phyloP scores from a whole-genome alignment of 164 flowering plant species.

The Vitis rotundifolia region DNA sequence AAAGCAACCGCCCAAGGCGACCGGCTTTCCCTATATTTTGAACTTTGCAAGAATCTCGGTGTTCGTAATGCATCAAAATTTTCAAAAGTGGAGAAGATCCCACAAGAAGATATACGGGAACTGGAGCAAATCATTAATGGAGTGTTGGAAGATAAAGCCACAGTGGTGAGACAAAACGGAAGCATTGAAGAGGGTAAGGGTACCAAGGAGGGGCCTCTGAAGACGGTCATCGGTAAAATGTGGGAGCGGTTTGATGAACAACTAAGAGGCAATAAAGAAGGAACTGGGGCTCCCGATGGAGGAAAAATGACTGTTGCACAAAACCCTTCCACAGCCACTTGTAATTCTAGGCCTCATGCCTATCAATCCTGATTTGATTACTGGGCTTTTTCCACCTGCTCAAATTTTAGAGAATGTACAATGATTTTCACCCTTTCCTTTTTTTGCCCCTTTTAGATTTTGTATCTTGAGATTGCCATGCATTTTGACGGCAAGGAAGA shows the following conservation, averaged over 20 bases:
- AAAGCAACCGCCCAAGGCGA: constrained; percentile 53
- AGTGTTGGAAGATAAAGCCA: constrained; percentile 9
- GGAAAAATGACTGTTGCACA: neutral
- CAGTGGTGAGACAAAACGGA: constrained; percentile 1
- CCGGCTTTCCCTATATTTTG: constrained; percentile 50
- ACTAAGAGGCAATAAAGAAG: constrained; percentile 3
- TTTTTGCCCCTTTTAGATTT: too few relatives aligned
- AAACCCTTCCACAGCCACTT: constrained; percentile 16
- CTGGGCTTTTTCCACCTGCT: neutral
- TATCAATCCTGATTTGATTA: constrained; percentile 33
- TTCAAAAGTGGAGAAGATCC: constrained; percentile 50
- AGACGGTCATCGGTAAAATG: constrained; percentile 50
- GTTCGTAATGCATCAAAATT: constrained; percentile 50
- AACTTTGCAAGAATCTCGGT: constrained; percentile 55
- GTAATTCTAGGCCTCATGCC: constrained; percentile 10
- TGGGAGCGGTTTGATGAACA: constrained; percentile 83
- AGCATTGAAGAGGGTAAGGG: constrained; percentile 11
- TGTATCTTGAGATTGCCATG: too few relatives aligned
- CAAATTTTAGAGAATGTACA: too few relatives aligned
- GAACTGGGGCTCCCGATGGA: neutral
- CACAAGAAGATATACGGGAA: constrained; percentile 63
- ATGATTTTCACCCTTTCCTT: neutral
- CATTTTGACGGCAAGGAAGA: too few relatives aligned
- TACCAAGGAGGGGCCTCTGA: constrained; percentile 4
- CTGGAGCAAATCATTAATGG: constrained; percentile 55